Evolutionary conservation across 2,329 filamentous ascomycete genomes (phyloP), one percentile per base, ranked within the genome.

Genomic region (Claviceps arundinis): DNA sequence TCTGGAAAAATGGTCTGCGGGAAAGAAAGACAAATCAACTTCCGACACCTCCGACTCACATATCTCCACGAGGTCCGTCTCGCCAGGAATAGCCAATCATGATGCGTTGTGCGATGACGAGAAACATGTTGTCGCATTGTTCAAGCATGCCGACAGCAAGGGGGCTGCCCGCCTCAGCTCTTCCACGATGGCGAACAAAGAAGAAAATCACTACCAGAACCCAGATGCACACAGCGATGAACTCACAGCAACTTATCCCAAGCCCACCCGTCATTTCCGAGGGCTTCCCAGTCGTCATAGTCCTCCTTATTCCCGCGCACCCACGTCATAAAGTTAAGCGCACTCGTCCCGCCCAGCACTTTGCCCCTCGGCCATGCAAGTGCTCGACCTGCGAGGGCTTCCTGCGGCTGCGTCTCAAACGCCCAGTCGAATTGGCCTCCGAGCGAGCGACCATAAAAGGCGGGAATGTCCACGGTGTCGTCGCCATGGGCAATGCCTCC

Each of bases 321-420:
- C 68, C 70, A 72, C 47, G 78, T 74, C 74, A 81, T 76, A 56
- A 75, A 77, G 56, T 82, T 82, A 47, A 83, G 70, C 0, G 76
- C 76, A 16, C 73, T 77, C 6, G 81, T 80, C 6, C 83, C 84
- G 17, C 84, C 84, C 0, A 87, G 70, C 0, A 78, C 74, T 53
- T 66, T 73, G 6, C 73, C 73, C 14, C 71, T 61, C 0, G 69
- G 66, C 66, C 68, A 73, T 9, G 65, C 57, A 22, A 75, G 57
- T 30, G 49, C 61, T 46, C 74, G 68, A 1, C 72, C 68, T 2
- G 57, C 62, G 4, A 72, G 60, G 2, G 64, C 65, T 17, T 56
- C 51, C 56, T 73, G 71, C 5, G 68, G 63, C 2, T 58, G 57
- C 4, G 72, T 72, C 54, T 65, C 59, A 55, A 72, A 69, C 16